A percentile compares a stretch with the other conserved stretches of the same genome.
phyloP scores from a whole-genome alignment of 1,284 basidiomycete species.

The Microbotryum intermedium region DNA sequence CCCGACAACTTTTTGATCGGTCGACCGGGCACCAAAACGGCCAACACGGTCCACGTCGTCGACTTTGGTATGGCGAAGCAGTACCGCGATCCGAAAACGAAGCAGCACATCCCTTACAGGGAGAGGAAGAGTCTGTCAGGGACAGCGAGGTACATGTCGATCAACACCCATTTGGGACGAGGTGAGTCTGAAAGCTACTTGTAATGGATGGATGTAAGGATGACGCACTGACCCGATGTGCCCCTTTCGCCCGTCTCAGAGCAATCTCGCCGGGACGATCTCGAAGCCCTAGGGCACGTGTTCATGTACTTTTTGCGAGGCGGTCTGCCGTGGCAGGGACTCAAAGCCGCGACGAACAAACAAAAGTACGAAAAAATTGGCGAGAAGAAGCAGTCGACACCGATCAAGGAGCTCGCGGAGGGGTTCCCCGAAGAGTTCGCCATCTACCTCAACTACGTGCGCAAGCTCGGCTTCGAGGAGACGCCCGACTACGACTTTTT shows the following conservation, averaged over 20 bases:
- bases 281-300: slow-evolving; percentile 90
- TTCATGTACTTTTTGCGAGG: slow-evolving; percentile 97
- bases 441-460: slow-evolving; percentile 93
- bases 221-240: background rate
- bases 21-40: slow-evolving; percentile 73
- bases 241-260: slow-evolving; percentile 56
- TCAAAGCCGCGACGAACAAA: slow-evolving; percentile 91
- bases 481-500: slow-evolving; percentile 94
- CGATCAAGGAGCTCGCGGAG: slow-evolving; percentile 87
- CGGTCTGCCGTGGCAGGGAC: slow-evolving; percentile 85
- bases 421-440: slow-evolving; percentile 85
- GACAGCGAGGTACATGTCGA: slow-evolving; percentile 93
- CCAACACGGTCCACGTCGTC: slow-evolving; percentile 75
- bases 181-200: slow-evolving; percentile 49
- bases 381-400: slow-evolving; percentile 95
- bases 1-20: slow-evolving; percentile 95
- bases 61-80: slow-evolving; percentile 99
- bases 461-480: slow-evolving; percentile 92
- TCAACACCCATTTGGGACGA: slow-evolving; percentile 90
- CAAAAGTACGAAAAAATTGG: slow-evolving; percentile 99
- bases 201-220: background rate
- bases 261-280: slow-evolving; percentile 87
- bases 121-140: slow-evolving; percentile 83
- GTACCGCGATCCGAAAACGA: slow-evolving; percentile 92
- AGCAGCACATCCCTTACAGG: slow-evolving; percentile 92